Conservation (phyloP, 139 green algal genomes). For the Tetraselmis striata region DNA sequence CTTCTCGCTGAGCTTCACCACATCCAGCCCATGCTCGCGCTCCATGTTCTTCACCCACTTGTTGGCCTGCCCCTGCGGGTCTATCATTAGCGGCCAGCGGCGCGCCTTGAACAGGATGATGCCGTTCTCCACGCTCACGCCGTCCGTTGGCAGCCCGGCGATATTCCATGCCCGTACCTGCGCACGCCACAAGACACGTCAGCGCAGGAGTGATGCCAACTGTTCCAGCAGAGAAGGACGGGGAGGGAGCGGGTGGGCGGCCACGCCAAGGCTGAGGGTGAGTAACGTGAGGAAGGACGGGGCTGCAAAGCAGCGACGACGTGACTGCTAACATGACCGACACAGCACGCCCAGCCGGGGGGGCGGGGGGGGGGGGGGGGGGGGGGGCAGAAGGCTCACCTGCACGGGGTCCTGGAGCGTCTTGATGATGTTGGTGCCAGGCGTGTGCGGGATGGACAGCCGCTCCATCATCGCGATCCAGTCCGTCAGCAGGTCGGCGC, state of each 20-base stretch:
- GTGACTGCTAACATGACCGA: too few species aligned
- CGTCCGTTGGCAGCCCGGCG: conserved; percentile 55
- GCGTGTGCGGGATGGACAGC: conserved; percentile 45
- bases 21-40: conserved; percentile 57
- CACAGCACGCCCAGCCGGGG: too few species aligned
- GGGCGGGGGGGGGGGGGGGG: too few species aligned
- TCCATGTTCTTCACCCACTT: conserved; percentile 79
- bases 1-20: conserved; percentile 72
- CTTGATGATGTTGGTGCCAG: conserved; percentile 41
- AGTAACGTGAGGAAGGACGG: too few species aligned
- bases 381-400: too few species aligned
- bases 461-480: conserved; percentile 39
- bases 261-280: too few species aligned
- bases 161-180: conserved; percentile 62
- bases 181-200: neutral
- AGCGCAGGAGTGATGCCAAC: too few species aligned
- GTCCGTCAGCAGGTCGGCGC: conserved; percentile 36
- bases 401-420: conserved; percentile 66
- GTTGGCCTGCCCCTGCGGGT: conserved; percentile 74
- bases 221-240: too few species aligned
- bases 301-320: too few species aligned
- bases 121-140: conserved; percentile 56
- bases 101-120: conserved; percentile 74
- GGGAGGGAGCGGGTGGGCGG: too few species aligned
- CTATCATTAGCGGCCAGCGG: conserved; percentile 74